Conservation (phyloP, 805 yeast genomes). For the Candida patagonica region DNA sequence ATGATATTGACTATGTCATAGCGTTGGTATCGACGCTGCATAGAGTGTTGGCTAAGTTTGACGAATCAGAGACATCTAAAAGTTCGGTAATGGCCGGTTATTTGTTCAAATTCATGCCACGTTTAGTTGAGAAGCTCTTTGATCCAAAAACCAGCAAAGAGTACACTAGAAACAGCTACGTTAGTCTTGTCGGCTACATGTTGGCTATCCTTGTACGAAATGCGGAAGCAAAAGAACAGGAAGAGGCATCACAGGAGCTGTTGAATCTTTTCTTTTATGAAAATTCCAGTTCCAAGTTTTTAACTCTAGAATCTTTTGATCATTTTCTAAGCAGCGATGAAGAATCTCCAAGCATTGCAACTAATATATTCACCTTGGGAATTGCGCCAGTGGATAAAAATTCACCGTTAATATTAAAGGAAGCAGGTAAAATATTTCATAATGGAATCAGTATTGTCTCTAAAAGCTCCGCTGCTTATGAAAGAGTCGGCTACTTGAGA, state of each 20-base stretch:
- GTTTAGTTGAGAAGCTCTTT: conserved; percentile 13
- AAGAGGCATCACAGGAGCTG: conserved; percentile 1
- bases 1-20: conserved; percentile 15
- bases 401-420: background rate
- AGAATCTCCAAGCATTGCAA: background rate
- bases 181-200: conserved; percentile 1
- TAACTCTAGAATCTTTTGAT: background rate
- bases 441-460: conserved; percentile 14
- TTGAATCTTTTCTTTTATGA: conserved; percentile 7
- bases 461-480: conserved; percentile 23
- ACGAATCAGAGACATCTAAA: conserved; percentile 1
- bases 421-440: background rate
- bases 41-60: conserved; percentile 18
- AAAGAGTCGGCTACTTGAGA: conserved; percentile 49
- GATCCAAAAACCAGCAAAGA: background rate
- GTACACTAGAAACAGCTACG: background rate
- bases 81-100: conserved; percentile 4
- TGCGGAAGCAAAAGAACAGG: conserved; percentile 1
- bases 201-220: background rate
- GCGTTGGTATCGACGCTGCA: conserved; percentile 23
- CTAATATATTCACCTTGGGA: background rate
- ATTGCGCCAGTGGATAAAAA: background rate
- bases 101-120: conserved; percentile 15
- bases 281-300: background rate
- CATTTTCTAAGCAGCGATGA: background rate